phyloP scores from a whole-genome alignment of 2,329 filamentous ascomycete genomes.

The Colletotrichum brevisporum region DNA sequence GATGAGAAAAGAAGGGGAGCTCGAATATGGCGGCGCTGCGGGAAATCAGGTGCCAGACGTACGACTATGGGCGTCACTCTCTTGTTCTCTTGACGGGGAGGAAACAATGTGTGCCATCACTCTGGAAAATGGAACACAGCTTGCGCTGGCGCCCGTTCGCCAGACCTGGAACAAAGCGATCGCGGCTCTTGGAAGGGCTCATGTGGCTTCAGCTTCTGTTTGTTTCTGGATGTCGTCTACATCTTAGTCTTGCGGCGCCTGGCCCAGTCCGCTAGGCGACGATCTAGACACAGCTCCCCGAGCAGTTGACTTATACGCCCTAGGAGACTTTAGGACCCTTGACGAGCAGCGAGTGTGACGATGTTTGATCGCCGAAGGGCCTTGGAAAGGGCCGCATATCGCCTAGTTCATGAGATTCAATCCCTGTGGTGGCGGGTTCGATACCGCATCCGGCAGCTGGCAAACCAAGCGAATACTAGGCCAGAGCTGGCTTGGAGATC shows the following conservation, averaged over 20 bases:
- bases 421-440: not conserved
- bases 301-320: not conserved
- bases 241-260: no score
- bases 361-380: not conserved
- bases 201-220: not conserved
- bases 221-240: not conserved
- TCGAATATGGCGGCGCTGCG: no score
- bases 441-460: not conserved
- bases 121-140: no score
- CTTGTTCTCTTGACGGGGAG: no score
- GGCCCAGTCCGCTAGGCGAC: no score
- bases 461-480: not conserved
- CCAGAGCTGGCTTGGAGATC: not conserved
- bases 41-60: no score
- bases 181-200: not conserved
- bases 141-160: not conserved
- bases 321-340: not conserved
- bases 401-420: not conserved
- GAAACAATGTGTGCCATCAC: no score
- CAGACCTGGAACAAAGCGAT: not conserved
- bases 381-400: not conserved
- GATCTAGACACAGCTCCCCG: no score
- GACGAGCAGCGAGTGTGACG: not conserved
- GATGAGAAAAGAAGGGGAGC: no score
- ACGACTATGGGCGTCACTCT: no score